Evolutionary conservation across 306 rosid species (phyloP).

Genomic region (Prunus dulcis): DNA sequence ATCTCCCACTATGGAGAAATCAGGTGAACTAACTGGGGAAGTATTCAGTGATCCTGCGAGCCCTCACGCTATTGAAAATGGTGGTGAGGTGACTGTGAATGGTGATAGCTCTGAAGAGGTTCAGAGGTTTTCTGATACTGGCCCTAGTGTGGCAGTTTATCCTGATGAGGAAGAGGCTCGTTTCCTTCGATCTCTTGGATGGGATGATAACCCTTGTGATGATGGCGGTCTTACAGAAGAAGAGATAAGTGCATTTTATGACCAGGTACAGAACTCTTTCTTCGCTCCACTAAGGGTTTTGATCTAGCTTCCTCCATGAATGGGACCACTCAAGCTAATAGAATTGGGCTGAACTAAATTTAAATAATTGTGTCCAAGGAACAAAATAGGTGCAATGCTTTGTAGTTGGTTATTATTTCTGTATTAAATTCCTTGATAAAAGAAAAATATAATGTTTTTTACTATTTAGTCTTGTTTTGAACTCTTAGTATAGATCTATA

Average conservation of each 20-base stretch:
- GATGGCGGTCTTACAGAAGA: constrained; percentile 96
- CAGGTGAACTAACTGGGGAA: constrained; percentile 56
- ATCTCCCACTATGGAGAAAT: constrained; percentile 53
- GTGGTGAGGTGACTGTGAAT: constrained; percentile 50
- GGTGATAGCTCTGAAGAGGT: constrained; percentile 52
- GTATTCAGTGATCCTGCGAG: constrained; percentile 42
- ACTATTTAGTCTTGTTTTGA: not conserved
- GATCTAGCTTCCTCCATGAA: not conserved
- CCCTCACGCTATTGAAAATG: constrained; percentile 47
- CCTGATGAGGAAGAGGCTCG: constrained; percentile 95
- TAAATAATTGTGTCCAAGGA: not conserved
- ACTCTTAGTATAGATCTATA: not conserved
- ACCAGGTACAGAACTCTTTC: constrained; percentile 50
- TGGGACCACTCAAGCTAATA: not conserved
- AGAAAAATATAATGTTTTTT: not conserved
- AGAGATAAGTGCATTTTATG: constrained; percentile 79
- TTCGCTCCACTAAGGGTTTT: not conserved
- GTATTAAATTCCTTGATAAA: not conserved
- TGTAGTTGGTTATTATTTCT: not conserved
- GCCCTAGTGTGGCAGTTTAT: constrained; percentile 44
- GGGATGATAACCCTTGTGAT: constrained; percentile 91
- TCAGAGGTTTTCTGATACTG: constrained; percentile 35
- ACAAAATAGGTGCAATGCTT: not conserved
- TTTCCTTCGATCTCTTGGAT: constrained; percentile 95
- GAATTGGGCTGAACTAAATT: not conserved